These are phyloP conservation scores for Cercospora citrullina DNA, from an alignment of 2,329 filamentous ascomycete species.

Conservation along the genomic window DNA sequence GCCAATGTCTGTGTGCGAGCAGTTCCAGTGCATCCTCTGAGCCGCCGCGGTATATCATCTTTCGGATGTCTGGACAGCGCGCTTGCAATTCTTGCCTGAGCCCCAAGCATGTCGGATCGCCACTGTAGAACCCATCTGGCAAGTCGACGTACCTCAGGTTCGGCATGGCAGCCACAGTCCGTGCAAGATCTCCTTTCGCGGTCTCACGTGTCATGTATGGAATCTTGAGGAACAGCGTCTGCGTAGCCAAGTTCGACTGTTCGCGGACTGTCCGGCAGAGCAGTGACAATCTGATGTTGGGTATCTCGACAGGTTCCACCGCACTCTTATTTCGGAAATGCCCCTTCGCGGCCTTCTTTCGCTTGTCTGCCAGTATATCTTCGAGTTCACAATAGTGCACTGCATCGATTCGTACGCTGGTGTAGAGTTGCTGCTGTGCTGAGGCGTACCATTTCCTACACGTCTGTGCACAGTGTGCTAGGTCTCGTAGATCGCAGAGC, in stretches of 20 bases:
- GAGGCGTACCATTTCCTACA: constrained; percentile 68
- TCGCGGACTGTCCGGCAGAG: constrained; percentile 81
- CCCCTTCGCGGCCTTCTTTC: constrained; percentile 55
- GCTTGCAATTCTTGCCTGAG: constrained; percentile 82
- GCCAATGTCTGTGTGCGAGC: constrained; percentile 68
- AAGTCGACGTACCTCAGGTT: constrained; percentile 88
- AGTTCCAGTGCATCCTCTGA: constrained; percentile 74
- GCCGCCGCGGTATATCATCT: constrained; percentile 82
- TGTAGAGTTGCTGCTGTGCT: constrained; percentile 64
- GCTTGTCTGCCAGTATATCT: constrained; percentile 73
- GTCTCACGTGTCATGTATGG: constrained; percentile 95
- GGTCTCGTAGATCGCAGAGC: constrained; percentile 88
- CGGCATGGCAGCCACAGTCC: constrained; percentile 79
- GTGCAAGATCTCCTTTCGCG: constrained; percentile 77
- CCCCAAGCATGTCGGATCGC: constrained; percentile 72
- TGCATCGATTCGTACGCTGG: constrained; percentile 86
- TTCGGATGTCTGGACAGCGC: constrained; percentile 77
- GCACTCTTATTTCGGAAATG: constrained; percentile 62
- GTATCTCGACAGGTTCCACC: constrained; percentile 76
- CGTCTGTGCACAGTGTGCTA: constrained; percentile 75
- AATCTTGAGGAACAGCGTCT: constrained; percentile 78
- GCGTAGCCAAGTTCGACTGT: constrained; percentile 66
- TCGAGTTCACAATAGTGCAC: constrained; percentile 94
- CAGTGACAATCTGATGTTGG: constrained; percentile 72
- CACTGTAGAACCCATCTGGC: constrained; percentile 81